Conservation (phyloP, 2,329 filamentous ascomycete genomes). For the Penicillium sp. region DNA sequence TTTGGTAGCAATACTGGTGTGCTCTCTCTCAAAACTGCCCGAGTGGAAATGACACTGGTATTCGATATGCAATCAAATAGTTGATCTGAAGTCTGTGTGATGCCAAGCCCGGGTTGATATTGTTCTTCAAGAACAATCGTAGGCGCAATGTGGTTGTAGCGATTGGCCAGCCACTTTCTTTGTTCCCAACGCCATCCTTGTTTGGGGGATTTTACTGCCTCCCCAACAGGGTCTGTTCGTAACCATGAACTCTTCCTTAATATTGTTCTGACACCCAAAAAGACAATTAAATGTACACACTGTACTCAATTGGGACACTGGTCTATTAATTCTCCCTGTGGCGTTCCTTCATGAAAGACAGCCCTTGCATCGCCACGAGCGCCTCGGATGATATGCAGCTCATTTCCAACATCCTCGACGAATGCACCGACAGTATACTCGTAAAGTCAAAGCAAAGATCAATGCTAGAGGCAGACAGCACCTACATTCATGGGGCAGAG, state of each 20-base stretch:
- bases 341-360: slow-evolving; percentile 1
- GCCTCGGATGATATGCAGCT: background rate
- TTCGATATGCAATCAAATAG: background rate
- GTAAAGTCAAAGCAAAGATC: background rate
- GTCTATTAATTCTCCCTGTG: background rate
- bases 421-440: background rate
- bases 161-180: slow-evolving; percentile 1
- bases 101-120: background rate
- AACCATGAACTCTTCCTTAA: background rate
- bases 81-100: background rate
- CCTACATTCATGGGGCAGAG: background rate
- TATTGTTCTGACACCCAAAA: slow-evolving; percentile 3
- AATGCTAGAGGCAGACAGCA: background rate
- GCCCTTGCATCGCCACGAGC: background rate
- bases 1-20: background rate
- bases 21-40: background rate
- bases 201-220: background rate
- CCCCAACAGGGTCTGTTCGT: background rate
- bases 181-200: background rate
- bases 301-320: background rate
- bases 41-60: background rate
- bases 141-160: background rate
- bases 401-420: background rate
- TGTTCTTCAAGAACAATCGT: slow-evolving; percentile 10
- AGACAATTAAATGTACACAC: background rate